Percentiles rank a stretch among this genome's conserved stretches.
Evolutionary conservation across 2,329 filamentous ascomycete genomes (phyloP).

Genomic region (Tolypocladium tropicale): DNA sequence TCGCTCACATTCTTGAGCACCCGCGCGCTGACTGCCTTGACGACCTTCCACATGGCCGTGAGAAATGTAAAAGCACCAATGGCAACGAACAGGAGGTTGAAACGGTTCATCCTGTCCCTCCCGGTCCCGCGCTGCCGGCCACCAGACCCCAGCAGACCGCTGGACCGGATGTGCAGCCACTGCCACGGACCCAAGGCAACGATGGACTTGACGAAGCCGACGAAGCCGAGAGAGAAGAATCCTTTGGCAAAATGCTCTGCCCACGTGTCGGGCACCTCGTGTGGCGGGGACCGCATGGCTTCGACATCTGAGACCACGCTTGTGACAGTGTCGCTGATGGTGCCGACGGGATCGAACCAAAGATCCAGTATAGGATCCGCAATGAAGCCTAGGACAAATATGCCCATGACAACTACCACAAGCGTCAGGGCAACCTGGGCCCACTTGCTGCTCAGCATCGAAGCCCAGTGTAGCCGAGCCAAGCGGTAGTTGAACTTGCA

Average conservation of each 20-base stretch:
- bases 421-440: constrained; percentile 64
- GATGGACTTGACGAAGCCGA: constrained; percentile 76
- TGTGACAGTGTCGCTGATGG: constrained; percentile 42
- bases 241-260: constrained; percentile 79
- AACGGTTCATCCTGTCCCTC: constrained; percentile 64
- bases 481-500: constrained; percentile 78
- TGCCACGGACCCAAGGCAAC: constrained; percentile 65
- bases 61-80: constrained; percentile 75
- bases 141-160: constrained; percentile 40
- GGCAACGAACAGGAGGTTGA: constrained; percentile 70
- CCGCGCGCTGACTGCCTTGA: constrained; percentile 61
- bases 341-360: constrained; percentile 69
- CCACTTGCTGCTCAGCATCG: constrained; percentile 54
- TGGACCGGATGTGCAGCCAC: constrained; percentile 63
- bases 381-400: constrained; percentile 82
- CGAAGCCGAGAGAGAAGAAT: constrained; percentile 74
- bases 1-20: constrained; percentile 71
- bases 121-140: constrained; percentile 51
- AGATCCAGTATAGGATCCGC: constrained; percentile 88
- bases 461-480: constrained; percentile 65
- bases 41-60: constrained; percentile 74
- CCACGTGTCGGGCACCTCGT: constrained; percentile 55
- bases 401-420: constrained; percentile 55
- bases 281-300: constrained; percentile 21
- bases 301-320: constrained; percentile 32